Base-by-base conservation (phyloP, 2,329 filamentous ascomycete species). In the Akanthomyces muscarius region DNA sequence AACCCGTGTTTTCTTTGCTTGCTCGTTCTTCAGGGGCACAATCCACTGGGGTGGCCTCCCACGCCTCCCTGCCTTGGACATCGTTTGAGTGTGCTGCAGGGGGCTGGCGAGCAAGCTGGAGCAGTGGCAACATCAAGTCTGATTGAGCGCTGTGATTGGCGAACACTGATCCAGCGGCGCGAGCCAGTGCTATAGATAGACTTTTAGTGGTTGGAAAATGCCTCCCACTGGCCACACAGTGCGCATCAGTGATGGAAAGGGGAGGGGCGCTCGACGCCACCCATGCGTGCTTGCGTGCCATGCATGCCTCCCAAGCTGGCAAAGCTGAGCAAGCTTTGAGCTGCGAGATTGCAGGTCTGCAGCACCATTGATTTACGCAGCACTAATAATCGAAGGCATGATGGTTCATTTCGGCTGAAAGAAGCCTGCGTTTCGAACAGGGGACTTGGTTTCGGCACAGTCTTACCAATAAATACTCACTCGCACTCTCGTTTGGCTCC, bases 81-180 rank as follows among this genome's bases (percentile, higher is more conserved):
- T 42, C 44, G 56, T 51, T 53, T 53, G 58, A 53, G 16, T 61
- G 16, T 61, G n/a, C 23, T 45, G 58, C 58, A 61, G 58, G 55
- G 36, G 30, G 28, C 30, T 48, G 55, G 30, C 38, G 33, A 58
- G 44, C 42, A 23, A 47, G 23, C 25, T 36, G 44, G 18, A 48
- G 25, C 25, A 33, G 42, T 48, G 41, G 55, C 55, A 36, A 41
- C 52, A 55, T 13, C 36, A 8, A 28, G 53, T 21, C 53, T 16
- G 16, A 45, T 56, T n/a, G 53, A 28, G 25, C 38, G 14, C 56
- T 28, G 30, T 14, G 44, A 58, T 58, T 50, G 44, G 45, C 16
- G 11, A 4, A 25, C 5, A 6, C 7, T 18, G 44, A 28, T 6
- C 30, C 44, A 25, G 30, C 30, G 18, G 28, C 45, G 56, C 53